Evolutionary conservation across 495 filamentous ascomycete genomes (phyloP).

Genomic region (Neurospora sp.): DNA sequence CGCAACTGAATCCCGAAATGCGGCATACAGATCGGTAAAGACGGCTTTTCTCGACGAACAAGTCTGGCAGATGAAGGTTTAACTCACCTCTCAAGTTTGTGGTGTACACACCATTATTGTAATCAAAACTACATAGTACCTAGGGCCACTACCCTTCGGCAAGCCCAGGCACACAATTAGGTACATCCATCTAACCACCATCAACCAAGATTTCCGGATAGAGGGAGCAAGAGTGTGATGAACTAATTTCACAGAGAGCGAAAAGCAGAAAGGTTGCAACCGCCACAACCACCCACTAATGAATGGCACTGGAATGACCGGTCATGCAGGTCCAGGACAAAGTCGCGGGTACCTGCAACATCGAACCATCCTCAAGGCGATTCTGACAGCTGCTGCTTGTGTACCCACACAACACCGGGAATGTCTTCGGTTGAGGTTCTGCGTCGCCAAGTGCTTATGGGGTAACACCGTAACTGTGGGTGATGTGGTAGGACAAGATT

Average conservation of each 20-base stretch:
- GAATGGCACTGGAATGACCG: background rate
- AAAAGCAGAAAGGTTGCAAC: background rate
- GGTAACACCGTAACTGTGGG: background rate
- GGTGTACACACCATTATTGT: background rate
- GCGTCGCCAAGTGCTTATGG: background rate
- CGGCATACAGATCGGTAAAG: background rate
- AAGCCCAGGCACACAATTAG: no score
- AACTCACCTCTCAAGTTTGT: background rate
- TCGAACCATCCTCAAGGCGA: background rate
- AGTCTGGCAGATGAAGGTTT: background rate
- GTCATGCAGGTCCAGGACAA: background rate
- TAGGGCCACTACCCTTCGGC: no score
- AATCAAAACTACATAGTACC: no score
- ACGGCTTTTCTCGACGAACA: background rate
- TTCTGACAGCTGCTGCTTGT: background rate
- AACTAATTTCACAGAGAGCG: no score
- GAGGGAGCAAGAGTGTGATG: no score
- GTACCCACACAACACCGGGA: background rate
- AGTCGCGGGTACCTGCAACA: background rate
- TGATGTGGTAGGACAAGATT: background rate
- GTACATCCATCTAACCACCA: no score
- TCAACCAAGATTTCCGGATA: no score
- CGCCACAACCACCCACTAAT: background rate
- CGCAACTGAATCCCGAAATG: background rate
- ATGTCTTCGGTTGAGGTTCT: background rate